phyloP scores from a whole-genome alignment of 768 basidiomycete genomes.

The Chiua virens region DNA sequence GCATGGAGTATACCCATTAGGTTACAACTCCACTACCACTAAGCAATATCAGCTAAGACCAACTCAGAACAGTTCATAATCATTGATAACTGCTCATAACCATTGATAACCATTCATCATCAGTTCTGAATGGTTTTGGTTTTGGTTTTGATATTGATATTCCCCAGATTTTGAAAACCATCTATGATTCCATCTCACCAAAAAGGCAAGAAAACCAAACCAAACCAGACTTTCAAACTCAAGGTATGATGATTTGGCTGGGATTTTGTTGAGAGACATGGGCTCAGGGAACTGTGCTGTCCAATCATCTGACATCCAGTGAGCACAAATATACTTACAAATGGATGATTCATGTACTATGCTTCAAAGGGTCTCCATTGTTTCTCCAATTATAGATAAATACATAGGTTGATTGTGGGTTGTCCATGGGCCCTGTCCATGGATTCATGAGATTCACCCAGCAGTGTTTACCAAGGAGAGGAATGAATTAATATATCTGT shows the following conservation, averaged over 20 bases:
- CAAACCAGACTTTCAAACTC: no score
- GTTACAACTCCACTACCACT: no score
- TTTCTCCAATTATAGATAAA: slow-evolving; percentile 33
- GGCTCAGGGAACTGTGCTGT: slow-evolving; percentile 16
- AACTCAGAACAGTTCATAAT: no score
- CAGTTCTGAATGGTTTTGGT: no score
- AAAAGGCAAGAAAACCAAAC: no score
- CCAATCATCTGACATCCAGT: slow-evolving; percentile 27
- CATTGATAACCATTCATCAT: no score
- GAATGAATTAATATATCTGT: slow-evolving; percentile 27
- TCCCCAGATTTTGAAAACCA: no score
- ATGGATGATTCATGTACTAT: slow-evolving; percentile 18
- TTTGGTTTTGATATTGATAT: no score
- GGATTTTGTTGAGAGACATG: slow-evolving; percentile 8
- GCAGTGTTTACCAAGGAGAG: slow-evolving; percentile 29
- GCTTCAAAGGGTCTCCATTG: slow-evolving; percentile 31
- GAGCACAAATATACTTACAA: background rate
- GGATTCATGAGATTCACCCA: slow-evolving; percentile 17
- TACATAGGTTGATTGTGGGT: slow-evolving; percentile 17
- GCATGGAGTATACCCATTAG: no score
- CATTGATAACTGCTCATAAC: no score
- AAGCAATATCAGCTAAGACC: no score
- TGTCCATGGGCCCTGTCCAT: slow-evolving; percentile 9
- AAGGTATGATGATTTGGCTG: slow-evolving; percentile 27
- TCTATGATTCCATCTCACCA: no score